Percentiles rank a stretch among this genome's conserved stretches.
Conservation (phyloP, 2,329 filamentous ascomycete genomes). For the Neonectria coccinea region DNA sequence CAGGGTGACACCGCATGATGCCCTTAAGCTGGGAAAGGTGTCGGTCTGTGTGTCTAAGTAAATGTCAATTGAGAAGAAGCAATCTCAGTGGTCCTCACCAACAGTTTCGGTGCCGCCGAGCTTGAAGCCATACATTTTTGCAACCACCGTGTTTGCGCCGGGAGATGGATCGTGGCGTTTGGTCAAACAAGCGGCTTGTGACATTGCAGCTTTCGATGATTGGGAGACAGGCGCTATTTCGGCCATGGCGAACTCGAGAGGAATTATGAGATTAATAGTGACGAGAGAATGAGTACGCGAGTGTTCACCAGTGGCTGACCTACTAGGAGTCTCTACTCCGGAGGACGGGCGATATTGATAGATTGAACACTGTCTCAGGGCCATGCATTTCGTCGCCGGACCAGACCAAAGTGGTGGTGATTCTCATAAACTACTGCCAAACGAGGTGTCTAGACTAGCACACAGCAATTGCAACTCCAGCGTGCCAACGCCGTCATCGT, state of each 20-base stretch:
- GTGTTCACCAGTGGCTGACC: too few species aligned
- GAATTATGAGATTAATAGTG: neutral
- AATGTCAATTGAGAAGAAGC: neutral
- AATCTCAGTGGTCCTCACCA: neutral
- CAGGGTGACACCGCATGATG: slow-evolving; percentile 1
- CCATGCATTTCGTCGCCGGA: neutral
- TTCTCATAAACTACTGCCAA: neutral
- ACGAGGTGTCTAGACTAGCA: neutral
- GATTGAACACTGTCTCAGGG: neutral
- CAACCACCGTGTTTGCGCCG: neutral
- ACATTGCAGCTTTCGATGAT: slow-evolving; percentile 1
- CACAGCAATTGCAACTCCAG: neutral
- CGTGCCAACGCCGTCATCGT: neutral
- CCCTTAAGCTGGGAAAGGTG: neutral
- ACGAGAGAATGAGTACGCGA: neutral
- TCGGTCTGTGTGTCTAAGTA: neutral
- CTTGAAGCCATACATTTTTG: neutral
- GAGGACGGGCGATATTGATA: neutral
- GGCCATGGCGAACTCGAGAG: neutral
- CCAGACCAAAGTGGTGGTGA: neutral
- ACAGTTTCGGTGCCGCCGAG: neutral
- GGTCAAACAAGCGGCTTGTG: neutral
- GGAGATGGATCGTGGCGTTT: neutral
- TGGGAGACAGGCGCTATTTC: slow-evolving; percentile 2
- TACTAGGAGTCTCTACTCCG: neutral